A percentile compares a stretch with the other conserved stretches of the same genome.
These are phyloP conservation scores for Lepidium didymum DNA, from an alignment of 345 rosid species.

Conservation along the genomic window DNA sequence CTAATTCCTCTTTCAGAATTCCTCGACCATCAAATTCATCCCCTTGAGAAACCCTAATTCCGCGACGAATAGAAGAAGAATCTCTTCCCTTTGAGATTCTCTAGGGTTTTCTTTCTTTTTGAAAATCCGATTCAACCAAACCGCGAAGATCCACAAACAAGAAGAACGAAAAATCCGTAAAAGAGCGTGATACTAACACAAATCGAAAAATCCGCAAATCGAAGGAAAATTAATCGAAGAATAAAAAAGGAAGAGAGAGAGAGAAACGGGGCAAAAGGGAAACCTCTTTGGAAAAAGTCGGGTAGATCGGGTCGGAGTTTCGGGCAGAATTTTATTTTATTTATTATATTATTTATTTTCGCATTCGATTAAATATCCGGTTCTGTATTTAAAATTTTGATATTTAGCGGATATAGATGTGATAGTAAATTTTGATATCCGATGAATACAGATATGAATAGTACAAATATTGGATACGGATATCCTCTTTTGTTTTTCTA, in stretches of 20 bases:
- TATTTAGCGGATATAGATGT: too few relatives aligned
- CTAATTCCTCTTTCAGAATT: constrained; percentile 19
- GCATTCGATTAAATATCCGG: too few relatives aligned
- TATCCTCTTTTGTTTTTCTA: too few relatives aligned
- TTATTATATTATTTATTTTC: not conserved
- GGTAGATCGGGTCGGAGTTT: constrained; percentile 42
- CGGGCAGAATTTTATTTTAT: constrained; percentile 23
- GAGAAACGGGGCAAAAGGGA: constrained; percentile 33
- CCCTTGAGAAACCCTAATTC: constrained; percentile 33
- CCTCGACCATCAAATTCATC: constrained; percentile 11
- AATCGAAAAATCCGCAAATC: constrained; percentile 20
- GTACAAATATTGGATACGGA: too few relatives aligned
- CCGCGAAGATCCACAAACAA: constrained; percentile 18
- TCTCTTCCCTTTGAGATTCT: not conserved
- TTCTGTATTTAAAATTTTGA: too few relatives aligned
- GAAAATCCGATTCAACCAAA: not conserved
- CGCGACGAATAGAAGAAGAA: not conserved
- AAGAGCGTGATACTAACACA: not conserved
- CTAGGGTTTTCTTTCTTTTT: not conserved
- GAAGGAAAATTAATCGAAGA: not conserved
- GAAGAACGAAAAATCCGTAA: constrained; percentile 33
- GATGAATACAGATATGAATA: too few relatives aligned
- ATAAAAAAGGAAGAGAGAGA: not conserved
- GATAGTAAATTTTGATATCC: too few relatives aligned
- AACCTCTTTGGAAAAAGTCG: constrained; percentile 8